Conservation (phyloP, 805 yeast genomes). For the Candida jianshihensis region DNA sequence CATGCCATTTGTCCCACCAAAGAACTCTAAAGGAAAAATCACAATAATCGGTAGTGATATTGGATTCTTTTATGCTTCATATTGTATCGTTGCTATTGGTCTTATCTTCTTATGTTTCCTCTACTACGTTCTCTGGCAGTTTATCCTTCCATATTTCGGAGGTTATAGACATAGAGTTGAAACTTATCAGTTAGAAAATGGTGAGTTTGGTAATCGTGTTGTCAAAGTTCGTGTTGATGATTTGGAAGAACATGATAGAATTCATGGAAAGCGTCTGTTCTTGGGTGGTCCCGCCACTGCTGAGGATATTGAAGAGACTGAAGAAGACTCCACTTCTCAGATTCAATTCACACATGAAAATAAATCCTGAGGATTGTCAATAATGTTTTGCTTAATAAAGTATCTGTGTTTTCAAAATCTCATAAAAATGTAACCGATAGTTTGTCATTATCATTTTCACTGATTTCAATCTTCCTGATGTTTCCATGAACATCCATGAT, state of each 20-base stretch:
- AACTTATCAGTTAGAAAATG: constrained; percentile 51
- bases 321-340: not conserved
- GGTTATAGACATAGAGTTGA: constrained; percentile 42
- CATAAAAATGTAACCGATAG: not conserved
- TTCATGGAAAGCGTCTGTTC: constrained; percentile 3
- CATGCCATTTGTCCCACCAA: constrained; percentile 73
- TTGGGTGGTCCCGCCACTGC: not conserved
- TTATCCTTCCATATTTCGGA: constrained; percentile 44
- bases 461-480: not conserved
- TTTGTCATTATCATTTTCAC: not conserved
- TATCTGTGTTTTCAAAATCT: too few relatives aligned
- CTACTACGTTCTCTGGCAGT: constrained; percentile 62
- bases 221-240: constrained; percentile 26
- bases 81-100: constrained; percentile 69
- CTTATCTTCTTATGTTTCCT: constrained; percentile 50
- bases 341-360: not conserved
- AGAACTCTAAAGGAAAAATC: constrained; percentile 28
- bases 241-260: constrained; percentile 9
- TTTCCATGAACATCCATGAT: not conserved
- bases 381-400: too few relatives aligned
- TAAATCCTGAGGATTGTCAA: too few relatives aligned
- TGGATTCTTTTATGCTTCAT: constrained; percentile 62
- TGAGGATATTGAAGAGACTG: not conserved
- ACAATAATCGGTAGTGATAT: constrained; percentile 48
- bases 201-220: constrained; percentile 58